Base-by-base conservation (phyloP, 177 flowering plant species). In the Vitis hybrid region DNA sequence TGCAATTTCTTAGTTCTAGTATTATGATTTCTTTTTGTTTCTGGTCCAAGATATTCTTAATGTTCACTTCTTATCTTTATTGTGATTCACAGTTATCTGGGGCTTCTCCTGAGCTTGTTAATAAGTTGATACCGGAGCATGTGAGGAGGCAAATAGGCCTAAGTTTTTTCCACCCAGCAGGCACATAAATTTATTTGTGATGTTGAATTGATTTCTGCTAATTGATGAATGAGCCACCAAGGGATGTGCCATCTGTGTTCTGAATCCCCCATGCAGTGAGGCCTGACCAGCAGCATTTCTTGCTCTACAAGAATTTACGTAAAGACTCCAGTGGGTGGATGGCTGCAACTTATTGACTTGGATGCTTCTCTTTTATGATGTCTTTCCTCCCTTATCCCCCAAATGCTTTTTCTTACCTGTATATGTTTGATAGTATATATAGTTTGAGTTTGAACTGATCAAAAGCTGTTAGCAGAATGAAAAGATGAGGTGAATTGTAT, bases 61-160 rank as follows among this genome's bases (percentile, higher is more conserved):
- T 60, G 64, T 58, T 55, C 6, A 50, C 51, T 50, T 70, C 10
- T 60, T 39, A 8, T 39, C 48, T 39, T 39, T 51, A 29, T 55
- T 52, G 16, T 59, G 26, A 19, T 75, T 67, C 7, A 26, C 80
- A 81, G 84, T 64, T 81, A 64, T 21, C 70, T 8, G 82, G 80
- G 26, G 80, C 85, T 10, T 79, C 85, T 49, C 75, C 77, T 11
- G 85, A 81, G 68, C 78, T 81, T 45, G 69, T 81, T 12, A 79
- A 74, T 51, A 72, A 68, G 72, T 70, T 81, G 66, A 76, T 81
- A 69, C 85, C 85, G 2, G 85, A 81, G 50, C 79, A 81, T 56
- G 80, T 74, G 64, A 79, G 74, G 55, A 61, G 80, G 50, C 82
- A 79, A 73, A 31, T 74, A 29, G 77, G 75, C 65, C 71, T 72